Evolutionary conservation across 225 moss, liverwort and hornwort genomes (phyloP).

Genomic region (Bryum argenteum): DNA sequence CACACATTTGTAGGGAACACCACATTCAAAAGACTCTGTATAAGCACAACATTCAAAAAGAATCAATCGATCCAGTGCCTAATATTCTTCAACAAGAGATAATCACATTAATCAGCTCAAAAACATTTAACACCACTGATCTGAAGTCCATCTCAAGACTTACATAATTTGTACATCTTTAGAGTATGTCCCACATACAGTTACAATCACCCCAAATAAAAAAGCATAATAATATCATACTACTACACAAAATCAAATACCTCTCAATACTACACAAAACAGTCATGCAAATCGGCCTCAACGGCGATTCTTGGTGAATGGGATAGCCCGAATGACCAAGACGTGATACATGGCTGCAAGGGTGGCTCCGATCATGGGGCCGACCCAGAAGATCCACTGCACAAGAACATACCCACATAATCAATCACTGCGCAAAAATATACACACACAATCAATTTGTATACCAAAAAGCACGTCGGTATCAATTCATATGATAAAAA

Average conservation of each 20-base stretch:
- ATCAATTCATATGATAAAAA: too few relatives aligned
- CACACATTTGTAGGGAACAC: not conserved
- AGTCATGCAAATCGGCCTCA: constrained; percentile 31
- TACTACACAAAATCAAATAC: not conserved
- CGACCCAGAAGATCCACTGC: constrained; percentile 69
- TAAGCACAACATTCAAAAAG: too few relatives aligned
- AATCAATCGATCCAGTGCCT: not conserved
- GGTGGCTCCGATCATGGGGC: constrained; percentile 51
- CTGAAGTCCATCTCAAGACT: constrained; percentile 28
- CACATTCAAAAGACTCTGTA: too few relatives aligned
- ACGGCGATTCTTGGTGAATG: constrained; percentile 43
- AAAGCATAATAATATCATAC: constrained; percentile 21
- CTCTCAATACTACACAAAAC: constrained; percentile 10
- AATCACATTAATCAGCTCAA: constrained; percentile 24
- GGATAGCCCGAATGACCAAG: constrained; percentile 55
- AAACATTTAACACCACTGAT: constrained; percentile 24
- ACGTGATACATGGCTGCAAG: constrained; percentile 59
- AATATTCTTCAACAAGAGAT: constrained; percentile 2
- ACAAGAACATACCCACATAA: constrained; percentile 14
- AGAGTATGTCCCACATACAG: constrained; percentile 18
- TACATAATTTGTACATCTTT: constrained; percentile 29
- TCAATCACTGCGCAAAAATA: not conserved
- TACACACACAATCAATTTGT: not conserved
- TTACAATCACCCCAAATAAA: not conserved
- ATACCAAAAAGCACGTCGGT: too few relatives aligned